These are phyloP conservation scores for Cryptococcus sp. DNA, from an alignment of 1,284 basidiomycete species.

Conservation along the genomic window DNA sequence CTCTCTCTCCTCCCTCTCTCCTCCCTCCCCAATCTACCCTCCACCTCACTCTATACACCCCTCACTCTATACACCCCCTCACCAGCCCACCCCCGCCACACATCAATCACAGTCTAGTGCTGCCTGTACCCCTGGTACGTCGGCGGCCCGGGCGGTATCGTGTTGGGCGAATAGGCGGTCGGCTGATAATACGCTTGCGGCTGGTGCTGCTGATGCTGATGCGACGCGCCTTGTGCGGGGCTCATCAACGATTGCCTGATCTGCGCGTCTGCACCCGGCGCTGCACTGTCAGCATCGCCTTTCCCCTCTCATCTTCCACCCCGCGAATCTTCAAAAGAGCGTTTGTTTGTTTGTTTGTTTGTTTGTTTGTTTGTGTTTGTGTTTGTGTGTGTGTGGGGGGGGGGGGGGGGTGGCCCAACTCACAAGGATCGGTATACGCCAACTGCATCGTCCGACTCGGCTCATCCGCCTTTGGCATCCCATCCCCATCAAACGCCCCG, in stretches of 20 bases:
- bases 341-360: too few species aligned
- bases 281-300: background rate
- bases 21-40: too few species aligned
- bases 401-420: constrained; percentile 62
- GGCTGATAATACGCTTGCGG: background rate
- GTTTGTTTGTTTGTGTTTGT: too few species aligned
- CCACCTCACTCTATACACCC: too few species aligned
- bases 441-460: constrained; percentile 73
- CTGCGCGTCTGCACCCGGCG: constrained; percentile 28
- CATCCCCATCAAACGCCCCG: constrained; percentile 67
- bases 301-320: too few species aligned
- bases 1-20: too few species aligned
- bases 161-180: background rate
- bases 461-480: constrained; percentile 49
- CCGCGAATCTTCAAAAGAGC: too few species aligned
- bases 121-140: constrained; percentile 32
- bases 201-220: too few species aligned
- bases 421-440: constrained; percentile 51
- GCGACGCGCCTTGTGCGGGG: background rate
- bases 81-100: too few species aligned
- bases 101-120: background rate
- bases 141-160: constrained; percentile 30
- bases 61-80: too few species aligned
- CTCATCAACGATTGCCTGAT: constrained; percentile 32
- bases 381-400: too few species aligned